Evolutionary conservation across 1,284 basidiomycete species (phyloP).

Genomic region (Sporisorium iseilematis-ciliati): DNA sequence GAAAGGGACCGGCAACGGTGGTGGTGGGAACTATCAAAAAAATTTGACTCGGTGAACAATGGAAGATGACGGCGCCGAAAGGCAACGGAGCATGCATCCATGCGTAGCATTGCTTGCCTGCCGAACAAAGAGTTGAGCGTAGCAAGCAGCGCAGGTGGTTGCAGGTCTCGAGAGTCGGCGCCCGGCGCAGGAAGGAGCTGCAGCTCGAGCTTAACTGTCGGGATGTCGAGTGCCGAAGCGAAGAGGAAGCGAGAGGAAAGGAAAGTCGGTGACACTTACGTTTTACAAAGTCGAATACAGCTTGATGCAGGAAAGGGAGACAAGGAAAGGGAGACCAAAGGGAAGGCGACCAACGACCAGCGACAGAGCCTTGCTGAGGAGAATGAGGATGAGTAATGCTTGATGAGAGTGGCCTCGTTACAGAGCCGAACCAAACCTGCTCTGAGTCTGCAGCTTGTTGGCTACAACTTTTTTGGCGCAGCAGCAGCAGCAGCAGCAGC

Average conservation of each 20-base stretch:
- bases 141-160: background rate
- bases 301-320: conserved; percentile 7
- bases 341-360: conserved; percentile 37
- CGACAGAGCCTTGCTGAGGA: conserved; percentile 23
- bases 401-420: background rate
- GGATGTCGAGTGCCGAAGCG: background rate
- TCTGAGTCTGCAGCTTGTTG: background rate
- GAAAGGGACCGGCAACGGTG: conserved; percentile 2
- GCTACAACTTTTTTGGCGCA: background rate
- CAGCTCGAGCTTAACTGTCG: conserved; percentile 5
- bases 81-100: too few species aligned
- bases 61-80: conserved; percentile 5
- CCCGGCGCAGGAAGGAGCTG: conserved; percentile 1
- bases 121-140: background rate
- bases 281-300: conserved; percentile 8
- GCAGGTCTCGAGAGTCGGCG: conserved; percentile 5
- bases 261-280: conserved; percentile 18
- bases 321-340: conserved; percentile 15
- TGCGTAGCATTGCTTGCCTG: too few species aligned
- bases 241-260: background rate
- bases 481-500: too few species aligned
- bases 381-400: background rate
- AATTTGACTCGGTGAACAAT: conserved; percentile 11
- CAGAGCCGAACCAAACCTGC: background rate
- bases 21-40: conserved; percentile 19